phyloP scores from a whole-genome alignment of 768 basidiomycete genomes.

The Cystobasidium tubakii region DNA sequence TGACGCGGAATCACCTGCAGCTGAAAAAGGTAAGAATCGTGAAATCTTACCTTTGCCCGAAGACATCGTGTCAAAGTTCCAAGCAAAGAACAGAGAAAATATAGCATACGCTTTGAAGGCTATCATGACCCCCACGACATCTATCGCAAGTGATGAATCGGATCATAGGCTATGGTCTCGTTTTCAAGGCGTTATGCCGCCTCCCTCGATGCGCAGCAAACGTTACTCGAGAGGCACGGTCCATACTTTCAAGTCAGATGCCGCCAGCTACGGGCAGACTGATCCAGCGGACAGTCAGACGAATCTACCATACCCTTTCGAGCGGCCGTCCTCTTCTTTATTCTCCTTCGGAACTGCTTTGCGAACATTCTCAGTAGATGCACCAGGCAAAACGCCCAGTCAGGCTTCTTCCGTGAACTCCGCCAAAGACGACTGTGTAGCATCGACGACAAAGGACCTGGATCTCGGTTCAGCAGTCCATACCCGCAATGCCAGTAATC shows the following conservation, averaged over 20 bases:
- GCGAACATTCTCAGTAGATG: neutral
- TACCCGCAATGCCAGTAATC: neutral
- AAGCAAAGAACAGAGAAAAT: neutral
- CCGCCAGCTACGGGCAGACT: neutral
- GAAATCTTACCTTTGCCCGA: neutral
- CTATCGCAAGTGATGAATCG: neutral
- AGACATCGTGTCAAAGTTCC: too few species aligned
- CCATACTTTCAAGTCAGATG: neutral
- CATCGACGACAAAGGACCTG: neutral
- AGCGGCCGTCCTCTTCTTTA: neutral
- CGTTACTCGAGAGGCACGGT: neutral
- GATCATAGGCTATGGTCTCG: neutral
- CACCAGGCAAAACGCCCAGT: neutral
- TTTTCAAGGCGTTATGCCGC: slow-evolving; percentile 5
- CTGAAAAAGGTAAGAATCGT: neutral
- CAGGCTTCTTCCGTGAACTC: neutral
- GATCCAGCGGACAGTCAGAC: neutral
- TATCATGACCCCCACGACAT: neutral
- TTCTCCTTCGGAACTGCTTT: neutral
- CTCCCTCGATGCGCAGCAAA: slow-evolving; percentile 23
- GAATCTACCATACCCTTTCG: neutral
- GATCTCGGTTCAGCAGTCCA: neutral
- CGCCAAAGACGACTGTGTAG: neutral
- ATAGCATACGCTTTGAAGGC: neutral
- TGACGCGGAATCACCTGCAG: neutral